Evolutionary conservation across 306 rosid species (phyloP), one percentile per base, ranked within the genome.

Genomic region (Lablab purpureus): DNA sequence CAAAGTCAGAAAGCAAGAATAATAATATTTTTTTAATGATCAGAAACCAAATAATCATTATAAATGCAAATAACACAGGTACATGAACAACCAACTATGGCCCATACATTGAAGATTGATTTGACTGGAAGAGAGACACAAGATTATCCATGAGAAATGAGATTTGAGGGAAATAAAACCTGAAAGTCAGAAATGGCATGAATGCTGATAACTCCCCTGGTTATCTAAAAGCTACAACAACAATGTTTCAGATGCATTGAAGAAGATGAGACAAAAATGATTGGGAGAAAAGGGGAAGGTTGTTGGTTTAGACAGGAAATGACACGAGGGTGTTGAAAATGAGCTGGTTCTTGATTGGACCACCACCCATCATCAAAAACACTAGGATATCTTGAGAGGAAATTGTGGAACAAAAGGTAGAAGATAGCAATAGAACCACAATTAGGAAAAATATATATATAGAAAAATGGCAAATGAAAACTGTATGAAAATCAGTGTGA

Each of bases 321-420:
- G 89, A 82, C 78, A 84, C 67, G 67, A 66, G 83, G 81, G 84
- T 77, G 47, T 67, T 69, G 92, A 85, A 76, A 81, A 72, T 79
- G 84, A 78, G 85, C 52, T 71, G 90, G 82, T 75, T 86, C 81
- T 51, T 83, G 68, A 87, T 81, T 82, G 85, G 82, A 73, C 71
- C 85, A 79, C 84, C 81, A 83, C 58, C 83, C 84, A 64, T 80
- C 82, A 82, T 73, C 62, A 82, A 83, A 83, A 67, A 74, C 80
- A 74, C 45, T 74, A 71, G 71, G 89, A 81, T 74, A 69, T 78
- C 70, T 77, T 79, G 83, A 60, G 91, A 89, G 91, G 54, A 81
- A 91, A 73, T 82, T 87, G 91, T 85, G 91, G 91, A 88, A 74
- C 73, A 82, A 76, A 46, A 45, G 81, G 73, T 68, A 47, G 63